A percentile compares a stretch with the other conserved stretches of the same genome.
phyloP scores from a whole-genome alignment of 108 stramenopile genomes.

The Cylindrotheca fusiformis region DNA sequence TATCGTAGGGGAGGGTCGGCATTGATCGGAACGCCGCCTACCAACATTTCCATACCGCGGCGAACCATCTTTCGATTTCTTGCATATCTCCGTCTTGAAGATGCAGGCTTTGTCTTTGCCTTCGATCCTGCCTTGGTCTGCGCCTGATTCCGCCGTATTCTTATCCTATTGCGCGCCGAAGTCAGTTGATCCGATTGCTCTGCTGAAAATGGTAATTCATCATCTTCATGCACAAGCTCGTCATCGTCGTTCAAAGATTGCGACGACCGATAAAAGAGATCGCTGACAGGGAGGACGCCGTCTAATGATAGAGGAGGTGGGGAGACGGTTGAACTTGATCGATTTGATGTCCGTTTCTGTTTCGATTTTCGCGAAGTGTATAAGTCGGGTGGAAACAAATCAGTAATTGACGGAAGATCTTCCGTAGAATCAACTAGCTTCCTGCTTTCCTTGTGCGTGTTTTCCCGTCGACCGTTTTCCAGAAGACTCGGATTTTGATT shows the following conservation, averaged over 20 bases:
- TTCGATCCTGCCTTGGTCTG: background rate
- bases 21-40: constrained; percentile 82
- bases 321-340: background rate
- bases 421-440: background rate
- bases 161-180: constrained; percentile 22
- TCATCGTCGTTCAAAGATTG: constrained; percentile 18
- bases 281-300: constrained; percentile 75
- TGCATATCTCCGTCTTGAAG: background rate
- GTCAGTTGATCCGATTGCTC: constrained; percentile 31
- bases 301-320: constrained; percentile 33
- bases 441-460: background rate
- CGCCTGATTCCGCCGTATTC: constrained; percentile 26
- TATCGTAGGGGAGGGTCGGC: constrained; percentile 79
- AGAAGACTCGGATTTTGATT: background rate
- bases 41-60: constrained; percentile 89
- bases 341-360: background rate
- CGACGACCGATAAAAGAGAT: constrained; percentile 73
- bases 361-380: background rate
- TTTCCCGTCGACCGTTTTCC: background rate
- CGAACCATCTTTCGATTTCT: constrained; percentile 66
- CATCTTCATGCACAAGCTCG: constrained; percentile 14
- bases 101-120: background rate
- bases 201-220: constrained; percentile 45
- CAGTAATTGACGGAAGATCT: constrained; percentile 33
- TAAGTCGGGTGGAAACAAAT: constrained; percentile 43